Percentiles rank a stretch among this genome's conserved stretches.
phyloP scores from a whole-genome alignment of 768 basidiomycete species.

The Leccinellum luteum region DNA sequence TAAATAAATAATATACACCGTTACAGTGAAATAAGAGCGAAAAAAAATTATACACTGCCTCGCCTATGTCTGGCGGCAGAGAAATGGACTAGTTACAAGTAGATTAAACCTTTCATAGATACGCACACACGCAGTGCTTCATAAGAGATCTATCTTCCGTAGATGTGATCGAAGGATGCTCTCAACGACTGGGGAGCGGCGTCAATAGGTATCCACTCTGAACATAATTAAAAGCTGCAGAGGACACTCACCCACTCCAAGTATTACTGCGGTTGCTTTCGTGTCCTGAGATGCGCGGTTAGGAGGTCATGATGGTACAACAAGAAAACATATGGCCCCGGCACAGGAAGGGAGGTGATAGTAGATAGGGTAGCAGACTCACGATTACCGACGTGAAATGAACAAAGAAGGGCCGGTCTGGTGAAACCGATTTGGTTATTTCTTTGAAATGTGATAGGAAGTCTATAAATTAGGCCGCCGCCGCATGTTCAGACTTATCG shows the following conservation, averaged over 20 bases:
- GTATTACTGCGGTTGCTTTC: constrained; percentile 66
- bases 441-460: constrained; percentile 82
- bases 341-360: constrained; percentile 6
- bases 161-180: constrained; percentile 71
- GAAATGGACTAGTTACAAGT: neutral
- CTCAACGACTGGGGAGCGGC: constrained; percentile 54
- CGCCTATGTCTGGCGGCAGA: neutral
- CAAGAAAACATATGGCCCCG: neutral
- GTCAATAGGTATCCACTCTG: constrained; percentile 5
- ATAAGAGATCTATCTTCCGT: constrained; percentile 68
- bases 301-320: constrained; percentile 1
- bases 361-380: constrained; percentile 30
- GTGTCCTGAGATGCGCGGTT: constrained; percentile 55
- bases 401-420: constrained; percentile 64
- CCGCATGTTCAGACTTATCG: constrained; percentile 10
- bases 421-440: constrained; percentile 60
- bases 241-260: constrained; percentile 55
- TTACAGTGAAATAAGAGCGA: neutral
- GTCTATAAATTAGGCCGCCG: constrained; percentile 40
- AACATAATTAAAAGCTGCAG: neutral
- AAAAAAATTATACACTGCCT: neutral
- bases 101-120: constrained; percentile 4
- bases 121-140: constrained; percentile 12
- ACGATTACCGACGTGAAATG: constrained; percentile 80
- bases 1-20: too few relatives aligned